Conservation (phyloP, 768 basidiomycete genomes). For the Mycena alexandri region DNA sequence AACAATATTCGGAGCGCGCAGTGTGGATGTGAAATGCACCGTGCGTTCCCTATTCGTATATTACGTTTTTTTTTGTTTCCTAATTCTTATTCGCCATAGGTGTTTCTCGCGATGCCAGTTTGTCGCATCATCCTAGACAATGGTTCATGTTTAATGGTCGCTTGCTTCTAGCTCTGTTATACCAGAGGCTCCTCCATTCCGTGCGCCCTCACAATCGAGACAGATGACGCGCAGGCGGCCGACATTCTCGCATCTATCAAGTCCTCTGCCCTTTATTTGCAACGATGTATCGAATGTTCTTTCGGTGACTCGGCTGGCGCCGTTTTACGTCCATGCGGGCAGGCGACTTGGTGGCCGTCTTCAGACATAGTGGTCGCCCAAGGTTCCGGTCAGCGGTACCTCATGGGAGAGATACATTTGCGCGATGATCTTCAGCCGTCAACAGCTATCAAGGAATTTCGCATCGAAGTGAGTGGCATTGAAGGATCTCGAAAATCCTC, state of each 20-base stretch:
- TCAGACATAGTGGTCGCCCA: not conserved
- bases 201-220: conserved; percentile 31
- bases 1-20: conserved; percentile 19
- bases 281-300: conserved; percentile 20
- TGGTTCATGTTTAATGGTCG: no score
- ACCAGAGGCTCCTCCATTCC: conserved; percentile 27
- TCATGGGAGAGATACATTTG: conserved; percentile 29
- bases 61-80: no score
- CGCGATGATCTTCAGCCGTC: conserved; percentile 28
- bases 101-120: conserved; percentile 34
- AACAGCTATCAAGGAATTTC: conserved; percentile 12
- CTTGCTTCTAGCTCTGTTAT: conserved; percentile 25
- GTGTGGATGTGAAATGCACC: conserved; percentile 31
- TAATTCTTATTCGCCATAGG: not conserved
- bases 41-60: not conserved
- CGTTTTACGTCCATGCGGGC: conserved; percentile 16
- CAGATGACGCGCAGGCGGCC: conserved; percentile 24
- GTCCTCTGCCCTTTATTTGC: conserved; percentile 24
- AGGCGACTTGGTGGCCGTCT: conserved; percentile 33
- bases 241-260: conserved; percentile 29
- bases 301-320: not conserved
- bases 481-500: not conserved
- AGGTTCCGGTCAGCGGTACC: conserved; percentile 12
- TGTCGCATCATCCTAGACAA: not conserved
- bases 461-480: conserved; percentile 20